These are phyloP conservation scores for Musa itinerans DNA, from an alignment of 176 grass and related monocot species.

Conservation along the genomic window DNA sequence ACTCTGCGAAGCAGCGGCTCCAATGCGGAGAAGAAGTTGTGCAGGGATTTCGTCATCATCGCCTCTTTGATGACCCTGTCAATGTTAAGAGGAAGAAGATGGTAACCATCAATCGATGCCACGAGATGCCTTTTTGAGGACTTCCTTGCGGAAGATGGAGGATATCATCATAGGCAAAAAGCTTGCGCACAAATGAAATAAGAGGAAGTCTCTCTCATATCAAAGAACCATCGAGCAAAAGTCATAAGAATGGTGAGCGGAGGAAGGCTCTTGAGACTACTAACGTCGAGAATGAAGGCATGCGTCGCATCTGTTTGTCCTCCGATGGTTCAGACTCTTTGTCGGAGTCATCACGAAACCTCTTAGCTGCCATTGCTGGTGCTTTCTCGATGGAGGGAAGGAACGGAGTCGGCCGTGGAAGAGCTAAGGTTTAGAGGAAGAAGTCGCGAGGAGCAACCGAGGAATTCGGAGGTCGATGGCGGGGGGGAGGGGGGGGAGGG, in stretches of 20 bases:
- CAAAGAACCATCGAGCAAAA: not conserved
- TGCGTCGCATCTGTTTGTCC: not conserved
- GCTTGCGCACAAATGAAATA: no score
- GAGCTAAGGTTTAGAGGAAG: not conserved
- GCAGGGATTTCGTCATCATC: conserved; percentile 52
- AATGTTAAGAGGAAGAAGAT: not conserved
- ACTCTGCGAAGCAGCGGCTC: conserved; percentile 72
- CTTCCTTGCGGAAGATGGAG: no score
- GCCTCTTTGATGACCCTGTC: conserved; percentile 82
- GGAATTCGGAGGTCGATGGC: not conserved
- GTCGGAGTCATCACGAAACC: not conserved
- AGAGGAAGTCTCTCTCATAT: no score
- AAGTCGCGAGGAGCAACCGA: not conserved
- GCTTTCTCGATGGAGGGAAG: not conserved
- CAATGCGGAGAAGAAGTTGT: conserved; percentile 33
- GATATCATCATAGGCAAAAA: no score
- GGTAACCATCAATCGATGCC: no score
- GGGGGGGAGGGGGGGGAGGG: not conserved
- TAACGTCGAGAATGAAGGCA: conserved; percentile 7
- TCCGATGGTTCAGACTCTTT: not conserved
- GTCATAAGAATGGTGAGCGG: not conserved
- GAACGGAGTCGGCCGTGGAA: not conserved
- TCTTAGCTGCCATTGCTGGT: not conserved
- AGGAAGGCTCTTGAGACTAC: not conserved
- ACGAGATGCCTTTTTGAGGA: no score